phyloP scores from a whole-genome alignment of 805 yeast species.

The Ogataea pignaliae region DNA sequence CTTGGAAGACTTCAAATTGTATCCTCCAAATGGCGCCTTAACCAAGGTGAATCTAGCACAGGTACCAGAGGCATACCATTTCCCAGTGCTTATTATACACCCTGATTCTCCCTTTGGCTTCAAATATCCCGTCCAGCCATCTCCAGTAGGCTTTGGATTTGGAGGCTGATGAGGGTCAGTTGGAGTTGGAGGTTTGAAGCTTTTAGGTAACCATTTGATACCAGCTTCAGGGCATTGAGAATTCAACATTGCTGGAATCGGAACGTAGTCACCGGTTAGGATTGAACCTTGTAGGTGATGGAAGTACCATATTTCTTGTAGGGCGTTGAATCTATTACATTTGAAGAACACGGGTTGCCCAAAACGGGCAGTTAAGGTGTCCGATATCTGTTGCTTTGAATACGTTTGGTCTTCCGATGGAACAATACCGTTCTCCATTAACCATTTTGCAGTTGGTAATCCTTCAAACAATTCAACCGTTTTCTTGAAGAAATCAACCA shows the following conservation, averaged over 20 bases:
- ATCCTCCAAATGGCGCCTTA: constrained; percentile 69
- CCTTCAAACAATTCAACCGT: constrained; percentile 53
- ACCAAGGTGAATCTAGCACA: constrained; percentile 71
- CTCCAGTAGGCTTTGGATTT: constrained; percentile 31
- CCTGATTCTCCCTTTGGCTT: constrained; percentile 52
- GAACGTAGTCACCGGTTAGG: constrained; percentile 56
- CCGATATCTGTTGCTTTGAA: constrained; percentile 48
- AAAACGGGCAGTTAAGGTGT: constrained; percentile 46
- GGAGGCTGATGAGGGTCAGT: constrained; percentile 22
- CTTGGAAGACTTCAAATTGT: constrained; percentile 58
- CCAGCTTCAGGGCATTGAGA: constrained; percentile 67
- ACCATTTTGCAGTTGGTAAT: constrained; percentile 64
- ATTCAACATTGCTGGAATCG: constrained; percentile 52
- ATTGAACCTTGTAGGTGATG: constrained; percentile 73
- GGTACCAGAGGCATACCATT: constrained; percentile 77
- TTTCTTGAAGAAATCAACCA: constrained; percentile 65
- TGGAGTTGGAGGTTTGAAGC: constrained; percentile 26
- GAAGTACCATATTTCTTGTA: constrained; percentile 77
- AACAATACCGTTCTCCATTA: constrained; percentile 61
- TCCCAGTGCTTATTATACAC: constrained; percentile 81
- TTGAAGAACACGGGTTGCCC: constrained; percentile 56
- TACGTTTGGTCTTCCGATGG: constrained; percentile 61
- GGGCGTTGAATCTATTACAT: constrained; percentile 49
- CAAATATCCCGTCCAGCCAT: constrained; percentile 40
- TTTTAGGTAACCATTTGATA: constrained; percentile 70